Evolutionary conservation across 2,329 filamentous ascomycete genomes (phyloP).

Genomic region (Paecilomyces dactylethromorphus): DNA sequence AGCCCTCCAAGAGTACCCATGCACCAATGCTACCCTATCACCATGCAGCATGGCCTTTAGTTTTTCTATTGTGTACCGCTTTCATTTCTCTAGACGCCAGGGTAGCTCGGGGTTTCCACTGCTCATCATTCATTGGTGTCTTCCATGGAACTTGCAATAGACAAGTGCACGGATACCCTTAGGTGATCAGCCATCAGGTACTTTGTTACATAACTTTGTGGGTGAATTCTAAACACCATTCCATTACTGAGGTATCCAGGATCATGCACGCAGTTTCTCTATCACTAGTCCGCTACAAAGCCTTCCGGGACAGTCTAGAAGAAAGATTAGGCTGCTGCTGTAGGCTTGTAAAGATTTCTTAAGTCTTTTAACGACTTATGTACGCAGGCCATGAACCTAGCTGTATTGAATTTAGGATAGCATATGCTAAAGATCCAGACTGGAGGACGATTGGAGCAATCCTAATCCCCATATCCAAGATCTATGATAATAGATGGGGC

Average conservation of each 20-base stretch:
- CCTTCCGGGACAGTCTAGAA: not conserved
- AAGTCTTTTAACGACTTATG: not conserved
- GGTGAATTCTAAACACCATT: not conserved
- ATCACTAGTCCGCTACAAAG: not conserved
- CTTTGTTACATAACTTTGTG: not conserved
- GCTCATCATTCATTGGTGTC: not conserved
- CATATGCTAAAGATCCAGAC: not conserved
- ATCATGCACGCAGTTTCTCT: not conserved
- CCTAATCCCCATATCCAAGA: not conserved
- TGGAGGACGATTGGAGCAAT: not conserved
- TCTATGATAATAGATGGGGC: constrained; percentile 9
- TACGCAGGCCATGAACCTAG: too few relatives aligned
- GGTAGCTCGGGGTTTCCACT: not conserved
- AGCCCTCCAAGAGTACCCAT: not conserved
- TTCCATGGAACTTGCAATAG: not conserved
- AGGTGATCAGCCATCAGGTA: not conserved
- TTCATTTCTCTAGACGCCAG: not conserved
- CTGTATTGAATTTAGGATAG: not conserved
- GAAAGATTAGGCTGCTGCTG: not conserved
- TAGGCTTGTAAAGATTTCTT: not conserved
- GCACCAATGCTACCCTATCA: not conserved
- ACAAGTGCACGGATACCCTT: not conserved
- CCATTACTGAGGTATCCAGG: not conserved
- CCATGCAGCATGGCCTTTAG: not conserved
- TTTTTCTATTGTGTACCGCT: not conserved